Conservation (phyloP, 768 basidiomycete genomes). For the Lactifluus subvellereus region DNA sequence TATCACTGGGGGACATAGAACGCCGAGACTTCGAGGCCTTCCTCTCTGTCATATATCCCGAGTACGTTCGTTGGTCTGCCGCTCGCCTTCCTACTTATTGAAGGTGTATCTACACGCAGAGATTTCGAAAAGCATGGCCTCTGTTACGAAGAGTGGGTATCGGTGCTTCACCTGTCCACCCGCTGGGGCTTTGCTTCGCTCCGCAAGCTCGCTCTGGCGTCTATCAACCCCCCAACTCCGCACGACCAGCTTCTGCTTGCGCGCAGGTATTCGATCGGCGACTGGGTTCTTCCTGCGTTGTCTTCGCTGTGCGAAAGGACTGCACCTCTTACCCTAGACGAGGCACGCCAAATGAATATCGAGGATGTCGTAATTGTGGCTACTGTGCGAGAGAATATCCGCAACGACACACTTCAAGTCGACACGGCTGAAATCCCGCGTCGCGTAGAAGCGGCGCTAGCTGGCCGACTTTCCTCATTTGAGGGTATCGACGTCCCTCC, state of each 20-base stretch:
- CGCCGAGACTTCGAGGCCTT: not conserved
- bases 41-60: too few species aligned
- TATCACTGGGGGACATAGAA: not conserved
- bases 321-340: too few species aligned
- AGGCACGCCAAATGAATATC: too few species aligned
- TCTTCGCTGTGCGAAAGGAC: not conserved
- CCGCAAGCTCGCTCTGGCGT: conserved; percentile 20
- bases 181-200: conserved; percentile 30
- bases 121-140: too few species aligned
- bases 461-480: too few species aligned
- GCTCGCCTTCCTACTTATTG: too few species aligned
- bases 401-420: not conserved
- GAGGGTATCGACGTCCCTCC: not conserved
- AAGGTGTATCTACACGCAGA: too few species aligned
- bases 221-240: not conserved
- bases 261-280: not conserved
- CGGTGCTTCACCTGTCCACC: conserved; percentile 15
- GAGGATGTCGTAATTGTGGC: too few species aligned
- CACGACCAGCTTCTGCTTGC: conserved; percentile 5
- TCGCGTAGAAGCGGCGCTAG: too few species aligned
- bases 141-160: conserved; percentile 22
- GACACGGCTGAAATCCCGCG: too few species aligned
- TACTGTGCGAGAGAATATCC: too few species aligned
- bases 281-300: not conserved
- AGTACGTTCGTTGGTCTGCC: too few species aligned